Base-by-base conservation (phyloP, 1,284 basidiomycete species). In the Malassezia vespertilionis region DNA sequence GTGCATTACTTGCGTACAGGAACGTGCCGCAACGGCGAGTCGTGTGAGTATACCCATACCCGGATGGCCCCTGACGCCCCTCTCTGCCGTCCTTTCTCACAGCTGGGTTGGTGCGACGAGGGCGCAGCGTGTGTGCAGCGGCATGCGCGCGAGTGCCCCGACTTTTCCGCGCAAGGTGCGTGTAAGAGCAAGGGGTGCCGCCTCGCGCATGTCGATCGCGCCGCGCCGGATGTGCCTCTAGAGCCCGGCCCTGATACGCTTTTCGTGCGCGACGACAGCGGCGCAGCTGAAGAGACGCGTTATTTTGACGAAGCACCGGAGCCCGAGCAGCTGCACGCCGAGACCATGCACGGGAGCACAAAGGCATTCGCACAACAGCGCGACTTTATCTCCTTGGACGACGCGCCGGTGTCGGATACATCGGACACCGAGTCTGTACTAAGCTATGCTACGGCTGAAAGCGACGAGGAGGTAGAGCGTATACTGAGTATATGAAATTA, bases 141-240 rank as follows among this genome's bases (percentile, higher is more conserved):
- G 18, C 67, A 70, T 39, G 61, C 67, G 24, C 65, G 57, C 34
- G 67, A 69, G 21, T 67, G 64, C 40, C 62, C 64, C 2, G 64
- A 65, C 31, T 69, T 65, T 41, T 53, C 59, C 11, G 57, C 58
- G 21, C 52, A 48, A 17, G 65, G 67, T 9, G 53, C 42, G 28
- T 69, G 65, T 44, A 33, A 47, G 2, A 44, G 50, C 12, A 53
- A 53, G 14, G 52, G 49, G 0, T 69, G 67, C 33, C 54, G 59
- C 33, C 39, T 68, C 21, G 53, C 59, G 8, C 67, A 69, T 31
- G 48, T 65, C 32, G 44, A 62, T 10, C 44, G 61, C 3, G 56
- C 54, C 24, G 30, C 17, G 23, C 28, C 41, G 17, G 12, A 22
- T 17, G 17, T 14, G n/a, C 18, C 10, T 15, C 10, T 22, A 4